Evolutionary conservation across 2,329 filamentous ascomycete species (phyloP).

Genomic region (Stylonectria norvegica): DNA sequence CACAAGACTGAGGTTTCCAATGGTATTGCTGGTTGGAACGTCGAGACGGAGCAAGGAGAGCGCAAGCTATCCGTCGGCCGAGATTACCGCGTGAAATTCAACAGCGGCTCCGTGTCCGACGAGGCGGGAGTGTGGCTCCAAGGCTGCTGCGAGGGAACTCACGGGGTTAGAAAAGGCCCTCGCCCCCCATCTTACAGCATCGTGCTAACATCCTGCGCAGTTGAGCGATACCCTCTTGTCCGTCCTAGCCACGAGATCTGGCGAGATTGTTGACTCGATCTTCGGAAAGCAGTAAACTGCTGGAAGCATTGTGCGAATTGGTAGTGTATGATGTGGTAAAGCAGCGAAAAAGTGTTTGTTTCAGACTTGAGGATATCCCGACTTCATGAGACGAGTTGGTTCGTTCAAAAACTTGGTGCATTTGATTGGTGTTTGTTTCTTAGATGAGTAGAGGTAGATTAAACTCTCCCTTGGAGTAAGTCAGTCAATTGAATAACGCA

Average conservation of each 20-base stretch:
- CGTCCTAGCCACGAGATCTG: constrained; percentile 70
- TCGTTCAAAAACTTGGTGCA: not conserved
- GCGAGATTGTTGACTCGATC: constrained; percentile 73
- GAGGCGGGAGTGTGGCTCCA: constrained; percentile 87
- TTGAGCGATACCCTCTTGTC: constrained; percentile 80
- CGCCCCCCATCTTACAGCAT: constrained; percentile 2
- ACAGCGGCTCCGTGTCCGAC: constrained; percentile 61
- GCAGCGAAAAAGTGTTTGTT: constrained; percentile 20
- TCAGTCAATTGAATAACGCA: no score
- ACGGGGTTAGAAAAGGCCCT: constrained; percentile 65
- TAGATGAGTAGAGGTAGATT: no score
- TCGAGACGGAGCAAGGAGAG: constrained; percentile 36
- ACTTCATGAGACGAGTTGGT: not conserved
- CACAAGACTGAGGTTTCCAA: constrained; percentile 29
- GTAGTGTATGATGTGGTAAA: constrained; percentile 21
- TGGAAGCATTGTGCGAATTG: constrained; percentile 20
- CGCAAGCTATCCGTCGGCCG: constrained; percentile 64
- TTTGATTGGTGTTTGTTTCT: not conserved
- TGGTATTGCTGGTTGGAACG: constrained; percentile 40
- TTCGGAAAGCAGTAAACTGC: constrained; percentile 46
- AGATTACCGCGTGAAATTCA: constrained; percentile 76
- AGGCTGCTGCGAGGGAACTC: constrained; percentile 88
- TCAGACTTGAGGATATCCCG: not conserved
- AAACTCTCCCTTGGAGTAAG: no score
- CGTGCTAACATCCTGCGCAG: constrained; percentile 37